phyloP scores from a whole-genome alignment of 768 basidiomycete genomes.

The Leccinum boreale region DNA sequence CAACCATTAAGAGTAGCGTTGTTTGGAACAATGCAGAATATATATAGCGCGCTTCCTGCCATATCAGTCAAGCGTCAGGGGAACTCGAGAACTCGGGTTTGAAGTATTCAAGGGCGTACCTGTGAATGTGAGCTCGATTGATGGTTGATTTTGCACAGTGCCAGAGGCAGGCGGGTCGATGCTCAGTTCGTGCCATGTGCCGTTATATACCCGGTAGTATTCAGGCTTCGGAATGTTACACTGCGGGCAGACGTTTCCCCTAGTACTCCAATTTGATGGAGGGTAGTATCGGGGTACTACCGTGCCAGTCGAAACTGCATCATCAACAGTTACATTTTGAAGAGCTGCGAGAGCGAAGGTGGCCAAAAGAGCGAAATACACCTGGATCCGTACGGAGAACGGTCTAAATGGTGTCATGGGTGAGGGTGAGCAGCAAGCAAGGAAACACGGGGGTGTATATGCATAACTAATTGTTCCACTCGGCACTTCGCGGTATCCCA shows the following conservation, averaged over 20 bases:
- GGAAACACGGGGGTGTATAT: neutral
- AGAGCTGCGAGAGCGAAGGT: neutral
- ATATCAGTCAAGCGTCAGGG: neutral
- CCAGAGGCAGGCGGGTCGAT: neutral
- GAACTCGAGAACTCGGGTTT: neutral
- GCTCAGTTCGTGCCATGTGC: conserved; percentile 21
- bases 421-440: neutral
- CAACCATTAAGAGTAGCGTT: neutral
- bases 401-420: conserved; percentile 1
- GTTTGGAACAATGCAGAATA: conserved; percentile 20
- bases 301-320: conserved; percentile 6
- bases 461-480: neutral
- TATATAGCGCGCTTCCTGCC: conserved; percentile 14
- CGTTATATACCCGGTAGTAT: conserved; percentile 1
- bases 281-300: conserved; percentile 4
- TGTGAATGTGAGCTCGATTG: conserved; percentile 8
- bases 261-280: too few relatives aligned
- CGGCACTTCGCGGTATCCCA: too few relatives aligned
- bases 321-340: conserved; percentile 18
- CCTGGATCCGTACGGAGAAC: neutral
- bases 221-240: too few relatives aligned
- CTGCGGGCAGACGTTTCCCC: too few relatives aligned
- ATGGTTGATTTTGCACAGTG: neutral
- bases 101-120: neutral
- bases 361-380: neutral